phyloP scores from a whole-genome alignment of 345 rosid species.

The Barbarea vulgaris region DNA sequence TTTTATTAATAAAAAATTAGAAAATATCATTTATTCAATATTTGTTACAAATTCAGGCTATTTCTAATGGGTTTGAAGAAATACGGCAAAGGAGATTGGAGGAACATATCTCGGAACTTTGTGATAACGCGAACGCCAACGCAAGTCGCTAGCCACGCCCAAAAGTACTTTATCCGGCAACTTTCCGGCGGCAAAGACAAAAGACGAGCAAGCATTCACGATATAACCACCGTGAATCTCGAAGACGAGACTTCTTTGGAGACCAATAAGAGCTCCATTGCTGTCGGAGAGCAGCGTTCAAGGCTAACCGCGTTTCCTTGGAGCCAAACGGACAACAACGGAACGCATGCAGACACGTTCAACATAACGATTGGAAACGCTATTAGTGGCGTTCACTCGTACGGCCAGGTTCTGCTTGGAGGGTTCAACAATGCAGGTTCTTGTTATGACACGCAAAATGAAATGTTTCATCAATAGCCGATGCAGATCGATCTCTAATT shows the following conservation, averaged over 20 bases:
- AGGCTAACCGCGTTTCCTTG: conserved; percentile 35
- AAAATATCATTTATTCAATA: neutral
- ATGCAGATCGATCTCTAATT: conserved; percentile 18
- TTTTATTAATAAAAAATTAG: too few relatives aligned
- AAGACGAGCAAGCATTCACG: conserved; percentile 97
- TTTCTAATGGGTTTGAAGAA: conserved; percentile 90
- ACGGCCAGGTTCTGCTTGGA: conserved; percentile 27
- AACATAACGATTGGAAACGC: conserved; percentile 40
- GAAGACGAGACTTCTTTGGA: conserved; percentile 58
- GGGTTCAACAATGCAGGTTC: conserved; percentile 34
- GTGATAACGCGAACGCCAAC: conserved; percentile 93
- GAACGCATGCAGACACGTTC: conserved; percentile 25
- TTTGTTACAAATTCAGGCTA: conserved; percentile 51
- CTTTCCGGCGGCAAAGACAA: conserved; percentile 89
- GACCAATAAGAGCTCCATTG: conserved; percentile 47
- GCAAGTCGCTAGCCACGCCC: conserved; percentile 99
- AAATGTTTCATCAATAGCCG: conserved; percentile 34
- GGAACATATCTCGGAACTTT: conserved; percentile 86
- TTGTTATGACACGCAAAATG: conserved; percentile 32
- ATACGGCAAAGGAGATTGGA: conserved; percentile 99
- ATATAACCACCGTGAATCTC: conserved; percentile 82
- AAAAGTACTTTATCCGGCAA: conserved; percentile 92
- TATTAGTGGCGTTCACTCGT: conserved; percentile 28
- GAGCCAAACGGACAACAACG: conserved; percentile 31
- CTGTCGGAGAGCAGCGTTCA: conserved; percentile 31